phyloP scores from a whole-genome alignment of 306 rosid genomes.

The Sphenostylis stenocarpa region DNA sequence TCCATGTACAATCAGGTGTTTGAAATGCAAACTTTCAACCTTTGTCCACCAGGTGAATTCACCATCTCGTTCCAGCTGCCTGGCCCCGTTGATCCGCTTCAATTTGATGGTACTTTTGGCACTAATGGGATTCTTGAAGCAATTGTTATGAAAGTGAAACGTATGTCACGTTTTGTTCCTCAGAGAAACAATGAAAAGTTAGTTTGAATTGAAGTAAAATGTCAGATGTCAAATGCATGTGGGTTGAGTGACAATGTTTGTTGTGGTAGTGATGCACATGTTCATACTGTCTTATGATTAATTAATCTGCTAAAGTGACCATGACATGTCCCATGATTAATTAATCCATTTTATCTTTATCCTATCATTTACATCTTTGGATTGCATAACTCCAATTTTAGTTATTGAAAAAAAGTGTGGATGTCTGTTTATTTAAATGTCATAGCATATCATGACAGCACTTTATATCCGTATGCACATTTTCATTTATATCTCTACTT shows the following conservation, averaged over 20 bases:
- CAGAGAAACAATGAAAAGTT: neutral
- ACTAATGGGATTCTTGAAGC: constrained; percentile 84
- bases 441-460: too few species aligned
- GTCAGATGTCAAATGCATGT: neutral
- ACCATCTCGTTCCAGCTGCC: constrained; percentile 74
- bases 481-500: too few species aligned
- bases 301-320: neutral
- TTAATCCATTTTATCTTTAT: neutral
- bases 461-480: too few species aligned
- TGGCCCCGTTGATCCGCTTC: constrained; percentile 71
- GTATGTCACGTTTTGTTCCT: neutral
- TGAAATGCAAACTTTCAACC: constrained; percentile 76
- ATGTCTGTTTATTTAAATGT: too few species aligned
- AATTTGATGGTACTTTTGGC: constrained; percentile 67
- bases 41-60: constrained; percentile 77
- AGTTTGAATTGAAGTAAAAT: constrained; percentile 7
- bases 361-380: too few species aligned
- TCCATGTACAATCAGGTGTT: constrained; percentile 67
- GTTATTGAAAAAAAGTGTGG: too few species aligned
- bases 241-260: constrained; percentile 19
- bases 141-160: constrained; percentile 56
- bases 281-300: neutral
- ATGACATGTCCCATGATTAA: neutral
- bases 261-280: neutral
- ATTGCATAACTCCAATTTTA: too few species aligned